Conservation (phyloP, 768 basidiomycete genomes). For the Suillus occidentalis region DNA sequence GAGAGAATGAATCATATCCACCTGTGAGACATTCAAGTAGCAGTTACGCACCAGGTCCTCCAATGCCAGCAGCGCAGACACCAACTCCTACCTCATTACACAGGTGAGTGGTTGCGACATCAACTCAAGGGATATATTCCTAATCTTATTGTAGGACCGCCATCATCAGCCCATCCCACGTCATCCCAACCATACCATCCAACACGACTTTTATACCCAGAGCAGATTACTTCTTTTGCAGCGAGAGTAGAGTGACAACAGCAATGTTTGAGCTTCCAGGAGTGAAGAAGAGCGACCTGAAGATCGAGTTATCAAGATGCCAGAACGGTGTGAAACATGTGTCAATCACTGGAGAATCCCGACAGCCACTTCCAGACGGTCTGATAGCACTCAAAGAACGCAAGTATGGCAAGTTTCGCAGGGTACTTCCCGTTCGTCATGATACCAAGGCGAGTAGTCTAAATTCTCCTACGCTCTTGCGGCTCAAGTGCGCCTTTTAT, state of each 20-base stretch:
- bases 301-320: constrained; percentile 59
- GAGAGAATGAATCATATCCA: constrained; percentile 27
- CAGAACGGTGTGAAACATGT: constrained; percentile 66
- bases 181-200: constrained; percentile 8
- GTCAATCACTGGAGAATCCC: constrained; percentile 48
- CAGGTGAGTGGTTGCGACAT: constrained; percentile 8
- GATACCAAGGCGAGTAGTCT: constrained; percentile 53
- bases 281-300: constrained; percentile 55
- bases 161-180: constrained; percentile 27
- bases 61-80: constrained; percentile 13
- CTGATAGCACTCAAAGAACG: constrained; percentile 55
- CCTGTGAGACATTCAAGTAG: constrained; percentile 32
- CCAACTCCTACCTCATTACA: constrained; percentile 7
- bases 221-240: constrained; percentile 61
- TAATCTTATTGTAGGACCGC: constrained; percentile 15
- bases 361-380: constrained; percentile 41
- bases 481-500: constrained; percentile 9
- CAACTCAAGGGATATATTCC: constrained; percentile 16
- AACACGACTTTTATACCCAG: constrained; percentile 46
- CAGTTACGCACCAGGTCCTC: constrained; percentile 10
- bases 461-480: neutral
- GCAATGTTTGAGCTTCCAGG: constrained; percentile 73
- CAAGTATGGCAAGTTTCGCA: constrained; percentile 48
- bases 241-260: constrained; percentile 47
- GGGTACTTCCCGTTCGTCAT: constrained; percentile 54